Evolutionary conservation across 1,284 basidiomycete genomes (phyloP).

Genomic region (Sporisorium sorghi): DNA sequence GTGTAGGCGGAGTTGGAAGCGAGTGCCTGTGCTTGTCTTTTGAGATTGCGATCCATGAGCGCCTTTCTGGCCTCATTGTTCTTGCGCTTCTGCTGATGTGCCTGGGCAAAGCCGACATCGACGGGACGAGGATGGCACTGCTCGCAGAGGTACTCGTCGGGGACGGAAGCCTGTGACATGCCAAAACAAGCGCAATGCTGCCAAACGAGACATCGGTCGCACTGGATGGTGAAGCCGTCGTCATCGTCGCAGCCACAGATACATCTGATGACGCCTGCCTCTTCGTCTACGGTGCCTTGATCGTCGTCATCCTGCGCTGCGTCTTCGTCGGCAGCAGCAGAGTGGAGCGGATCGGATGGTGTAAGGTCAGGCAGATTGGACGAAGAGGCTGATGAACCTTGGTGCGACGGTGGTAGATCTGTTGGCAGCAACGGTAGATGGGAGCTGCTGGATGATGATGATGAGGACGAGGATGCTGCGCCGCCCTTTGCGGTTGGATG

Average conservation of each 20-base stretch:
- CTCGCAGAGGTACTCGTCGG: conserved; percentile 75
- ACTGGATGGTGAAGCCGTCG: conserved; percentile 92
- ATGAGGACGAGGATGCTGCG: conserved; percentile 9
- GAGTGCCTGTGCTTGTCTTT: conserved; percentile 41
- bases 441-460: conserved; percentile 6
- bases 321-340: conserved; percentile 40
- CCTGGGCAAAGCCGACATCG: conserved; percentile 61
- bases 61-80: conserved; percentile 65
- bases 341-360: conserved; percentile 19
- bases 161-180: conserved; percentile 74
- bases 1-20: conserved; percentile 20
- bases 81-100: conserved; percentile 60
- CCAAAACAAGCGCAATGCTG: conserved; percentile 87
- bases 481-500: conserved; percentile 17
- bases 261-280: conserved; percentile 71
- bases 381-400: background rate
- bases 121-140: conserved; percentile 68
- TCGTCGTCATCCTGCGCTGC: conserved; percentile 51
- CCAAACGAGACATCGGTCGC: conserved; percentile 89
- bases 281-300: conserved; percentile 61
- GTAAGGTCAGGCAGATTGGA: conserved; percentile 10
- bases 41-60: conserved; percentile 51
- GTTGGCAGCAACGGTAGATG: conserved; percentile 6
- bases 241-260: conserved; percentile 80
- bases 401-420: conserved; percentile 1